Percentiles rank a stretch among this genome's conserved stretches.
These are phyloP conservation scores for Dactylellina cionopaga DNA, from an alignment of 2,329 filamentous ascomycete genomes.

Conservation along the genomic window DNA sequence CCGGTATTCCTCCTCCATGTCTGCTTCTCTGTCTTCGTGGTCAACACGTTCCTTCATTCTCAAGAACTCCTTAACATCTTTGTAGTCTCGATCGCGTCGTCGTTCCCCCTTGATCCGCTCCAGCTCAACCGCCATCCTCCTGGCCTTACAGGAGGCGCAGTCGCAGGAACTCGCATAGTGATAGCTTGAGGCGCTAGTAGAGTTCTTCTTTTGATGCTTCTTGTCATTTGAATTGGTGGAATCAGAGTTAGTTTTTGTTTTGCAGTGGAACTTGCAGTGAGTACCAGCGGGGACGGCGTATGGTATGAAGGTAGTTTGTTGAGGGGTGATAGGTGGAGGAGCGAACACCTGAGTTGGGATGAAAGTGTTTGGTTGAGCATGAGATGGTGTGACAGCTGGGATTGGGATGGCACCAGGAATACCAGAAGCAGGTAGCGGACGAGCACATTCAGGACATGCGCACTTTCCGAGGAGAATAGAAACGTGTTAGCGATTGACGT, in stretches of 20 bases:
- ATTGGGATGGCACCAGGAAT: background rate
- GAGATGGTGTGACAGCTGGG: background rate
- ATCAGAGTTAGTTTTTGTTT: background rate
- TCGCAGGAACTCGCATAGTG: constrained; percentile 25
- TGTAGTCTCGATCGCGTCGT: constrained; percentile 31
- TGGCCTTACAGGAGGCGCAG: constrained; percentile 43
- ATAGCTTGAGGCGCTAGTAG: constrained; percentile 19
- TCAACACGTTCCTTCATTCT: constrained; percentile 42
- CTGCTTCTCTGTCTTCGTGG: constrained; percentile 20
- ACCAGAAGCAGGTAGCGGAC: background rate
- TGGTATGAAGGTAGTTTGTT: constrained; percentile 44
- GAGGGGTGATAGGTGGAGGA: background rate
- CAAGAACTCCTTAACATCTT: constrained; percentile 33
- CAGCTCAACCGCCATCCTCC: constrained; percentile 37
- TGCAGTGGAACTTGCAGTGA: constrained; percentile 8
- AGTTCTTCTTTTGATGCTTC: constrained; percentile 5
- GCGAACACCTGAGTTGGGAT: constrained; percentile 26
- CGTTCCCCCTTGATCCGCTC: constrained; percentile 41
- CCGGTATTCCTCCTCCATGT: constrained; percentile 32
- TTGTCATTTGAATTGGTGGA: background rate
- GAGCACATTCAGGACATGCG: constrained; percentile 27
- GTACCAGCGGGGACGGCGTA: constrained; percentile 17
- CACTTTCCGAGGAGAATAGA: constrained; percentile 2
- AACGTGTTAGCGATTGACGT: background rate
- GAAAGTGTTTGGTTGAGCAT: constrained; percentile 2